Conservation (phyloP, 768 basidiomycete species). For the Sporobolomyces pararoseus region DNA sequence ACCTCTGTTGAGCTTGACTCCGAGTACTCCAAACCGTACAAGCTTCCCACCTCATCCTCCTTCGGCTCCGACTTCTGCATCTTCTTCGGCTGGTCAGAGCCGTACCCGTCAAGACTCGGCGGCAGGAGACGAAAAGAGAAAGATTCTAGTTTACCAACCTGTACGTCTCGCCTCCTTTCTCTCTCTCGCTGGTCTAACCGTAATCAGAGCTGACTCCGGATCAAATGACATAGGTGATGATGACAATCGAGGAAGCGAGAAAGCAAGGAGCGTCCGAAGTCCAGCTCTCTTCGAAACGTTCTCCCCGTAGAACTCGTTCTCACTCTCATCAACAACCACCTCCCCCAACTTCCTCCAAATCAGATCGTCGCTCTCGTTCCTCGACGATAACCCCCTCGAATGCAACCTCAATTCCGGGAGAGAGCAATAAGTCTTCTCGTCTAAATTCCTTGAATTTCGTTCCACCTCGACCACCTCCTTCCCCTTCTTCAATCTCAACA, state of each 20-base stretch:
- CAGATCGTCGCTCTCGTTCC: slow-evolving; percentile 1
- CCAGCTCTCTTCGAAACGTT: background rate
- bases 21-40: slow-evolving; percentile 17
- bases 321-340: background rate
- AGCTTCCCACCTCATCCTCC: slow-evolving; percentile 24
- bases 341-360: background rate
- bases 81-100: too few relatives aligned
- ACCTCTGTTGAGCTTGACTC: slow-evolving; percentile 23
- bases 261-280: slow-evolving; percentile 23
- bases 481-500: background rate
- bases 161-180: slow-evolving; percentile 7
- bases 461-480: background rate
- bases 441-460: background rate
- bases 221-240: slow-evolving; percentile 18
- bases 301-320: background rate
- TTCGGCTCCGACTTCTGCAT: background rate
- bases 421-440: too few relatives aligned
- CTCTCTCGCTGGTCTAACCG: too few relatives aligned
- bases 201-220: too few relatives aligned
- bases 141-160: slow-evolving; percentile 30
- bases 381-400: slow-evolving; percentile 2
- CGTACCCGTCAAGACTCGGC: too few relatives aligned
- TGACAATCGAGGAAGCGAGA: slow-evolving; percentile 30
- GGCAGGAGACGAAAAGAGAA: background rate
- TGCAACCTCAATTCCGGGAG: too few relatives aligned